Conservation (phyloP, 169 alveolate species). For the Plasmodium gonderi region DNA sequence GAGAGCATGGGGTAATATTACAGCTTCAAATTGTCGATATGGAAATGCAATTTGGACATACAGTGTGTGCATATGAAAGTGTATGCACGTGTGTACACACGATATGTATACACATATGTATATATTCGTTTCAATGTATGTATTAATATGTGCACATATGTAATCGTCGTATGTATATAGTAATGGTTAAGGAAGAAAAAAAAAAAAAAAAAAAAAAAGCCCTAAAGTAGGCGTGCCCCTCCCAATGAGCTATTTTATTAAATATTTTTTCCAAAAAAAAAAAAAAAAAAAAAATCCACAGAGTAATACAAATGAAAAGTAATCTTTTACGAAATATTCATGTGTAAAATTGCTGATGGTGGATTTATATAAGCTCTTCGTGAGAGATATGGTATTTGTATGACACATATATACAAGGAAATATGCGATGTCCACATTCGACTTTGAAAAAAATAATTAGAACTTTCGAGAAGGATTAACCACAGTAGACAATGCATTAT, state of each 20-base stretch:
- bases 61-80: neutral
- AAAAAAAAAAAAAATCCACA: neutral
- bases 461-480: neutral
- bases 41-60: neutral
- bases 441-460: neutral
- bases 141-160: neutral
- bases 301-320: neutral
- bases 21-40: neutral
- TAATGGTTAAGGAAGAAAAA: neutral
- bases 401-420: neutral
- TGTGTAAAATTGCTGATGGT: neutral
- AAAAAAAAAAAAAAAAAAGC: slow-evolving; percentile 1
- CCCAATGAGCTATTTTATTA: neutral
- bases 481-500: neutral
- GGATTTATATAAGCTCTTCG: neutral
- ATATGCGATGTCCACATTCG: neutral
- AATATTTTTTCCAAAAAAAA: neutral
- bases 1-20: no score
- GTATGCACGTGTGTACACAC: neutral
- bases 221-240: neutral
- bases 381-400: neutral
- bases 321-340: neutral
- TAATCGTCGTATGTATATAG: neutral
- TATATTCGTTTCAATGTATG: neutral
- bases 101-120: neutral